Evolutionary conservation across 1,284 basidiomycete genomes (phyloP).

Genomic region (Cryptococcus sp.): DNA sequence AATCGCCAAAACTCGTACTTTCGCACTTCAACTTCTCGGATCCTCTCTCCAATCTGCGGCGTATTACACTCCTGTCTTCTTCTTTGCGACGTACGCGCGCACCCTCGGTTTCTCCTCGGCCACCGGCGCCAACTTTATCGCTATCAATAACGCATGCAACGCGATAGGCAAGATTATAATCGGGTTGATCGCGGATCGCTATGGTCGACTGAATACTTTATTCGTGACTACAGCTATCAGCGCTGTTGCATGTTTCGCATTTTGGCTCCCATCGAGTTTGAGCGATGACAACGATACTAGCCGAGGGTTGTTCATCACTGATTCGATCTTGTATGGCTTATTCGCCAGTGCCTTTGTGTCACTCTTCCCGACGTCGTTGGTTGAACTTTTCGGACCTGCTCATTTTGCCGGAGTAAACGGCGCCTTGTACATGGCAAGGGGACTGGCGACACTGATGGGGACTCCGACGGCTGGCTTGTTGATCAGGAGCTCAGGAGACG

Average conservation of each 20-base stretch:
- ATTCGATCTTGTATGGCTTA: constrained; percentile 24
- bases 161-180: constrained; percentile 41
- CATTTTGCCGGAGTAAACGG: constrained; percentile 35
- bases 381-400: constrained; percentile 33
- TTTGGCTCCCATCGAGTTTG: constrained; percentile 30
- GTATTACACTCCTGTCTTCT: constrained; percentile 37
- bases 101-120: constrained; percentile 17
- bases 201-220: constrained; percentile 43
- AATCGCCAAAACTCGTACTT: constrained; percentile 18
- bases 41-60: constrained; percentile 20
- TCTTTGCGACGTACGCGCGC: constrained; percentile 31
- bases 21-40: constrained; percentile 20
- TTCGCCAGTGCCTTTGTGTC: constrained; percentile 29
- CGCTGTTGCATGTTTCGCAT: constrained; percentile 25
- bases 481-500: constrained; percentile 4
- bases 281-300: constrained; percentile 1
- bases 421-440: constrained; percentile 26
- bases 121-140: constrained; percentile 29
- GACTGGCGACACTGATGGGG: constrained; percentile 27
- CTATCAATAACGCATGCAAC: constrained; percentile 30
- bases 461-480: constrained; percentile 25
- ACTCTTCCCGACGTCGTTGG: constrained; percentile 30
- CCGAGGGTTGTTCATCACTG: constrained; percentile 29
- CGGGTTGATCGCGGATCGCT: constrained; percentile 37
- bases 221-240: constrained; percentile 30